Evolutionary conservation across 148 eudicot genomes (phyloP).

Genomic region (Camellia granthamiana): DNA sequence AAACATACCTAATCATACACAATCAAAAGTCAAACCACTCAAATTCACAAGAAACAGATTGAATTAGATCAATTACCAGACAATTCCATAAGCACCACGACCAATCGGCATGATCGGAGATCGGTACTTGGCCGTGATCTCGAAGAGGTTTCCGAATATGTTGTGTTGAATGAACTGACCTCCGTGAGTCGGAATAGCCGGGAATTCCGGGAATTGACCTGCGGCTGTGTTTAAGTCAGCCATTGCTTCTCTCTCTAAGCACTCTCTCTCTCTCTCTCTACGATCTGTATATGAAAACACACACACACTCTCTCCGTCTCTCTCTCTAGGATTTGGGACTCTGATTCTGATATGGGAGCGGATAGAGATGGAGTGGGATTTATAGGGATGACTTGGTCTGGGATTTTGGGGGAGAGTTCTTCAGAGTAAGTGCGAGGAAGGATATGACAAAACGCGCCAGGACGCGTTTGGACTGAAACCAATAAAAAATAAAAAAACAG

Average conservation of each 20-base stretch:
- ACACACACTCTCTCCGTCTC: not conserved
- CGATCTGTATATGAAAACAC: no score
- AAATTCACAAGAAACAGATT: not conserved
- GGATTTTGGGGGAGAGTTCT: no score
- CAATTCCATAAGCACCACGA: conserved; percentile 97
- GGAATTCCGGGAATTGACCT: conserved; percentile 19
- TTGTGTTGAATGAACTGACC: conserved; percentile 75
- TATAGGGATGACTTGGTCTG: no score
- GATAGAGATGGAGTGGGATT: not conserved
- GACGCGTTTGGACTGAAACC: conserved; percentile 11
- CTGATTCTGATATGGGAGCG: not conserved
- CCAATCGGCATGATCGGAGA: conserved; percentile 94
- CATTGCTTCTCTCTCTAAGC: not conserved
- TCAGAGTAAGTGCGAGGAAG: conserved; percentile 1
- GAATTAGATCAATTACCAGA: conserved; percentile 50
- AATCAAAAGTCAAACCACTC: no score
- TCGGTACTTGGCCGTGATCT: conserved; percentile 74
- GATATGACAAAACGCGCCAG: not conserved
- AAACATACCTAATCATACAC: not conserved
- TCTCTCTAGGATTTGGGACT: not conserved
- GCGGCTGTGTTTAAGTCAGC: conserved; percentile 8
- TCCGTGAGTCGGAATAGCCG: conserved; percentile 37
- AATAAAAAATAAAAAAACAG: not conserved
- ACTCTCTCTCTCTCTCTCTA: not conserved
- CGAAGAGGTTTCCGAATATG: conserved; percentile 66